Evolutionary conservation across 805 yeast genomes (phyloP), one percentile per base, ranked within the genome.

Genomic region (Saccharomycopsis malanga): DNA sequence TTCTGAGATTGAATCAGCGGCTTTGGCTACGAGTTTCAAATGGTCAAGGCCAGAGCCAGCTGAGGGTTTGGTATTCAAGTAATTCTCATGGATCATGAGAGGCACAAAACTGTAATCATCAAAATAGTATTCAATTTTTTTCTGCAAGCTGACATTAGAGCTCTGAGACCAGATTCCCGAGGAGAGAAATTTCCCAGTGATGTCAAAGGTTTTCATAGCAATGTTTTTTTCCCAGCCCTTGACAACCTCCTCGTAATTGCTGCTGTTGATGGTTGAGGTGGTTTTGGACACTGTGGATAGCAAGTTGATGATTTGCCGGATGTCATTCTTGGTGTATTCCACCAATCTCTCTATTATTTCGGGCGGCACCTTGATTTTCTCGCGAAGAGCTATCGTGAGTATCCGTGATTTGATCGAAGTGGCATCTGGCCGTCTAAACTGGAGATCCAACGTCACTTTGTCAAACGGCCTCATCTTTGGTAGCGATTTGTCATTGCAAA

Each of bases 381-480:
- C 98, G 53, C 94, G 72, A 49, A 76, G 77, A 1, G 97, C 95
- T 60, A 93, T 91, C 0, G 97, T 80, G 87, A 89, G 77, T 53
- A 93, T 68, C 55, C 98, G 72, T 2, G 95, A 77, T 56, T 82
- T 79, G 63, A 93, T 79, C 58, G 86, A 88, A 34, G 70, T 71
- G 17, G 91, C 89, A 20, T 81, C 80, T 4, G 98, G 98, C 59
- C 98, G 74, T 64, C 95, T 74, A 68, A 93, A 93, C 27, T 83
- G 84, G 51, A 93, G 58, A 55, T 88, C 95, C 52, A 74, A 72
- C 3, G 93, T 79, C 15, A 79, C 83, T 53, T 83, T 72, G 62
- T 93, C 98, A 61, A 93, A 91, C 0, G 96, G 93, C 58, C 96
- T 74, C 98, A 93, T 91, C 60, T 93, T 93, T 0, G 96, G 98